Evolutionary conservation across 2,329 filamentous ascomycete species (phyloP).

Genomic region (Fusarium chaquense): DNA sequence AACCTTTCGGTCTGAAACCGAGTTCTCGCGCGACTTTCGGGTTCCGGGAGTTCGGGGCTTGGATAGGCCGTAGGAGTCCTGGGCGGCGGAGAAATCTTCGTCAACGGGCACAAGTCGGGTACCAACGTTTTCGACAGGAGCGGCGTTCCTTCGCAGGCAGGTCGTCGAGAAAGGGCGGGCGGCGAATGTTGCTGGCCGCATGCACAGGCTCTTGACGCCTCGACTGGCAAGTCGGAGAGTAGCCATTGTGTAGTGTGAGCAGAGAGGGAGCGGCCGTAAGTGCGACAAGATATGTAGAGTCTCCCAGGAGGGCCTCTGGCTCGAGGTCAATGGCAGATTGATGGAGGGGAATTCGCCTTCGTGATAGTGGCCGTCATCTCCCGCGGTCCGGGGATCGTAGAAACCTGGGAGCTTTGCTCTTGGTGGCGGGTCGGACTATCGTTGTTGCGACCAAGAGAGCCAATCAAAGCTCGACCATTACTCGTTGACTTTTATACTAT

Average conservation of each 20-base stretch:
- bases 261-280: constrained; percentile 47
- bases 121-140: constrained; percentile 59
- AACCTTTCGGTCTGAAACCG: constrained; percentile 79
- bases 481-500: constrained; percentile 42
- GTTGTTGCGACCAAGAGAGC: constrained; percentile 48
- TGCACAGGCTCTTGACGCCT: constrained; percentile 75
- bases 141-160: constrained; percentile 71
- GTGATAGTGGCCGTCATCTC: constrained; percentile 52
- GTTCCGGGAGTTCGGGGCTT: constrained; percentile 56
- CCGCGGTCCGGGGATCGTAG: constrained; percentile 44
- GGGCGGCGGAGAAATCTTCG: constrained; percentile 69
- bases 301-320: constrained; percentile 53
- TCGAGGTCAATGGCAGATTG: constrained; percentile 53
- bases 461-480: constrained; percentile 51
- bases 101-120: constrained; percentile 76
- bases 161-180: constrained; percentile 76
- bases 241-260: constrained; percentile 68
- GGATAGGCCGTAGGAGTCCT: constrained; percentile 62
- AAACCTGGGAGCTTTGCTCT: constrained; percentile 51
- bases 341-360: constrained; percentile 50
- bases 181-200: constrained; percentile 59
- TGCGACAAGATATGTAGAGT: constrained; percentile 47
- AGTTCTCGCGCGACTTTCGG: constrained; percentile 62
- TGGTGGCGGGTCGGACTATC: constrained; percentile 50
- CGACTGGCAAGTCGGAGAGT: constrained; percentile 79